phyloP scores from a whole-genome alignment of 2,329 filamentous ascomycete genomes.

The Cercospora berteroae region DNA sequence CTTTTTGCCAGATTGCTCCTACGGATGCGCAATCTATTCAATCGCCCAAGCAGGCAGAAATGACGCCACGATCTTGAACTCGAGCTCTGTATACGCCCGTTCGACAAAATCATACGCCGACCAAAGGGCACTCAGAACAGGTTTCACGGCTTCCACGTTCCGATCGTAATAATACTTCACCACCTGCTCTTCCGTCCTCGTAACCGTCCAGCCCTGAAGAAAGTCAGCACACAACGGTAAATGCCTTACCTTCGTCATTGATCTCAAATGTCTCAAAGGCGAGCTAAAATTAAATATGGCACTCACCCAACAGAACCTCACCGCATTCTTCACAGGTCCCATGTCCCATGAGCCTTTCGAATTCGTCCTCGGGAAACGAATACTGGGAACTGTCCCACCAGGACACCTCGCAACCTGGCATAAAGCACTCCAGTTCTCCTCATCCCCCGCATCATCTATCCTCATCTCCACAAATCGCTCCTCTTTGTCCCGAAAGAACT shows the following conservation, averaged over 20 bases:
- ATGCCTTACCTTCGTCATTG: neutral
- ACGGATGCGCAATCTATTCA: neutral
- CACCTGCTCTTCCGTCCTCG: conserved; percentile 30
- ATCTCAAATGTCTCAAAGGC: neutral
- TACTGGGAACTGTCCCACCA: conserved; percentile 16
- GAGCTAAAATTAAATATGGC: neutral
- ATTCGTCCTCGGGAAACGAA: conserved; percentile 31
- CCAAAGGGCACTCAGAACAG: conserved; percentile 26
- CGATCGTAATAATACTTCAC: conserved; percentile 28
- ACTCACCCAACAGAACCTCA: conserved; percentile 23
- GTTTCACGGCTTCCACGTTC: conserved; percentile 20
- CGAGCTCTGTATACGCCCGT: conserved; percentile 31
- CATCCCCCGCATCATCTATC: conserved; percentile 27
- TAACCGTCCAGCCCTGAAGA: conserved; percentile 31
- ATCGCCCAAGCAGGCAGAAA: conserved; percentile 11
- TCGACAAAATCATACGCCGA: conserved; percentile 29
- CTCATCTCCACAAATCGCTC: conserved; percentile 27
- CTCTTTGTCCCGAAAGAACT: conserved; percentile 26
- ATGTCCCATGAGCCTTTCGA: conserved; percentile 32
- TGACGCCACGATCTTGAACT: conserved; percentile 23
- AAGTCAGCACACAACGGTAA: neutral
- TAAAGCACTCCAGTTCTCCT: conserved; percentile 28
- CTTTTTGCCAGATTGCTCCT: neutral
- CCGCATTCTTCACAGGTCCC: conserved; percentile 23
- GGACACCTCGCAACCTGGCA: conserved; percentile 27